Evolutionary conservation across 371 early-diverging fungal genomes (phyloP), one percentile per base, ranked within the genome.

Genomic region (Lichtheimia ornata): DNA sequence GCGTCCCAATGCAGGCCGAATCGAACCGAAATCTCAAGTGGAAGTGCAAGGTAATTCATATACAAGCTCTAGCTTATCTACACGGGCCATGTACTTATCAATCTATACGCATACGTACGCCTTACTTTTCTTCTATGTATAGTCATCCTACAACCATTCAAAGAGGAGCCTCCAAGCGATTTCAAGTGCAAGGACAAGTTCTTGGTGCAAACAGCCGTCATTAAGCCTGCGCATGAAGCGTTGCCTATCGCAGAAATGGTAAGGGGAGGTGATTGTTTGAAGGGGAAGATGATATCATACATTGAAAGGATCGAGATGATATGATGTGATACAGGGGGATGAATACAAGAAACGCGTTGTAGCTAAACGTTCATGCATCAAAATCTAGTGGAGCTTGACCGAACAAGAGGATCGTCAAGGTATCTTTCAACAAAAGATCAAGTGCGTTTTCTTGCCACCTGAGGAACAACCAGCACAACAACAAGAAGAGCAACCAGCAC

Each of bases 131-230:
- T 30, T 56, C n/a, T 42, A 18, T 56, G 20, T 22, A 49, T 61
- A 85, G 92, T 94, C 11, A 76, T 90, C 50, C 72, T 92, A 63
- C 94, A 94, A 69, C 87, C 91, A 1, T 82, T 89, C 75, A 77
- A 79, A 62, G 89, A 89, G 56, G 92, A 91, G 40, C 87, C 86
- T 9, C 79, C 89, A 28, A 64, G 71, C 0, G 90, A 88, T 56
- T 79, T 67, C 60, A 89, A 87, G 53, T 90, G 91, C 76, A 89
- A 87, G 63, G 95, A 95, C 84, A 94, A 94, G 77, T 95, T 95
- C 65, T 70, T 94, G 30, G 84, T 95, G 17, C 89, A 92, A 25
- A 69, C 61, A 13, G 59, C 64, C 15, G 51, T 63, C 2, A 58
- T 61, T 14, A 49, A 57, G 14, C 62, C 61, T 14, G 54, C 30